phyloP scores from a whole-genome alignment of 225 moss, liverwort and hornwort species.

The Polytrichum formosum region DNA sequence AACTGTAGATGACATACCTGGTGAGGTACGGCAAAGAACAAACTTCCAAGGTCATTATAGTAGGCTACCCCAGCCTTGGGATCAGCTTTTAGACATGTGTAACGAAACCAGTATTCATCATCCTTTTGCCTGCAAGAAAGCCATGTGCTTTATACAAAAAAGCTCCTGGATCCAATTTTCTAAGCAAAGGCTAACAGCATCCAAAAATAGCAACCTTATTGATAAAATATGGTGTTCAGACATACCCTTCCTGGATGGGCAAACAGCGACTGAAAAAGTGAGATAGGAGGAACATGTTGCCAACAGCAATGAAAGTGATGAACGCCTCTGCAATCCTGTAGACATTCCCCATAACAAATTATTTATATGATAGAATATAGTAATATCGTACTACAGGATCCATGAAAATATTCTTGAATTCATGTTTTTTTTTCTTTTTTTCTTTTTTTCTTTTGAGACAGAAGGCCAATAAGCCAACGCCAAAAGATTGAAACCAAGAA shows the following conservation, averaged over 20 bases:
- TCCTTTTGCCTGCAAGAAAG: slow-evolving; percentile 42
- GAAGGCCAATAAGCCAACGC: too few species aligned
- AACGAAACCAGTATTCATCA: slow-evolving; percentile 68
- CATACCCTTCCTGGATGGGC: slow-evolving; percentile 56
- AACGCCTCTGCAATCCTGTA: slow-evolving; percentile 68
- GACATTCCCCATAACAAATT: background rate
- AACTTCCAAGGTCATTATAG: slow-evolving; percentile 79
- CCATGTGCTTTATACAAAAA: background rate
- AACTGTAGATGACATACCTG: slow-evolving; percentile 41
- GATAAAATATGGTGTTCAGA: background rate
- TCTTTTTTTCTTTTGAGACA: too few species aligned
- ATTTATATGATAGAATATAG: too few species aligned
- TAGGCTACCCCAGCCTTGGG: slow-evolving; percentile 36
- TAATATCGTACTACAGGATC: too few species aligned
- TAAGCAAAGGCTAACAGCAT: too few species aligned
- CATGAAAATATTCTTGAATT: too few species aligned
- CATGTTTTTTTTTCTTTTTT: too few species aligned
- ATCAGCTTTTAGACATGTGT: slow-evolving; percentile 57
- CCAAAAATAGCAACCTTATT: too few species aligned
- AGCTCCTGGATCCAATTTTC: background rate
- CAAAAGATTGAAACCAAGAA: too few species aligned
- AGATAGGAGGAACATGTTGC: slow-evolving; percentile 62
- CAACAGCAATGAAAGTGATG: slow-evolving; percentile 61
- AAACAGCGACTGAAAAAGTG: slow-evolving; percentile 63
- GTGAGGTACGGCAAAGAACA: slow-evolving; percentile 77